A percentile compares a stretch with the other conserved stretches of the same genome.
Evolutionary conservation across 2,329 filamentous ascomycete genomes (phyloP).

Genomic region (Herpotrichia juniperi): DNA sequence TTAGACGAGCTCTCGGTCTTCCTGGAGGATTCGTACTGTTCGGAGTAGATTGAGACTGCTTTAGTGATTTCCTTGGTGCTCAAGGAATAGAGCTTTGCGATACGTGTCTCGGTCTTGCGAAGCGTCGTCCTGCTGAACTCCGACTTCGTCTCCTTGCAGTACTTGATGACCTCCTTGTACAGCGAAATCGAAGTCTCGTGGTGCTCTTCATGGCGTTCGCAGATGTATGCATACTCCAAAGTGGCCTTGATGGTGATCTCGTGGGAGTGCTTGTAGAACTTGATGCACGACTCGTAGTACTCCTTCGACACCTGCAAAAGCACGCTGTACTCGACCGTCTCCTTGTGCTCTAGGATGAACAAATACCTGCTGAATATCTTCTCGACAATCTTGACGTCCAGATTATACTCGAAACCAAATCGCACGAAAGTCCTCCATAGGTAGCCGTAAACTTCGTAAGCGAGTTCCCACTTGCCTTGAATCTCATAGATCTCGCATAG

Average conservation of each 20-base stretch:
- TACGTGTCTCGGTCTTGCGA: slow-evolving; percentile 56
- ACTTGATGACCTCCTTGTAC: slow-evolving; percentile 28
- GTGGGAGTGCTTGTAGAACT: slow-evolving; percentile 44
- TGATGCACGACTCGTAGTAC: slow-evolving; percentile 55
- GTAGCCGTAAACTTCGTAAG: slow-evolving; percentile 53
- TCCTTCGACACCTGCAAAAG: slow-evolving; percentile 56
- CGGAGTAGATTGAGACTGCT: slow-evolving; percentile 23
- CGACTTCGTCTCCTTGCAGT: slow-evolving; percentile 25
- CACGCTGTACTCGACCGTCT: slow-evolving; percentile 51
- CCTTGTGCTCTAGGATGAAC: slow-evolving; percentile 53
- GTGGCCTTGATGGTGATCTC: slow-evolving; percentile 47
- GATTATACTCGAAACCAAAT: slow-evolving; percentile 48
- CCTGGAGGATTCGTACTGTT: slow-evolving; percentile 22
- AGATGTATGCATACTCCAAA: slow-evolving; percentile 50
- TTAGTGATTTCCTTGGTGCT: slow-evolving; percentile 37
- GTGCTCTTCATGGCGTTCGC: slow-evolving; percentile 42
- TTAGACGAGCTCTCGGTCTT: slow-evolving; percentile 21
- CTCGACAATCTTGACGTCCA: slow-evolving; percentile 53
- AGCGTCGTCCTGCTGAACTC: slow-evolving; percentile 38
- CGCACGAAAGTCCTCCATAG: slow-evolving; percentile 56
- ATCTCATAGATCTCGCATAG: slow-evolving; percentile 55
- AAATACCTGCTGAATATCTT: slow-evolving; percentile 57
- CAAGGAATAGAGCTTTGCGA: slow-evolving; percentile 55
- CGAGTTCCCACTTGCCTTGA: slow-evolving; percentile 52
- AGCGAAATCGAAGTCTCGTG: slow-evolving; percentile 22